Base-by-base conservation (phyloP, 106 monocot genomes). In the Dendrobium catenatum region DNA sequence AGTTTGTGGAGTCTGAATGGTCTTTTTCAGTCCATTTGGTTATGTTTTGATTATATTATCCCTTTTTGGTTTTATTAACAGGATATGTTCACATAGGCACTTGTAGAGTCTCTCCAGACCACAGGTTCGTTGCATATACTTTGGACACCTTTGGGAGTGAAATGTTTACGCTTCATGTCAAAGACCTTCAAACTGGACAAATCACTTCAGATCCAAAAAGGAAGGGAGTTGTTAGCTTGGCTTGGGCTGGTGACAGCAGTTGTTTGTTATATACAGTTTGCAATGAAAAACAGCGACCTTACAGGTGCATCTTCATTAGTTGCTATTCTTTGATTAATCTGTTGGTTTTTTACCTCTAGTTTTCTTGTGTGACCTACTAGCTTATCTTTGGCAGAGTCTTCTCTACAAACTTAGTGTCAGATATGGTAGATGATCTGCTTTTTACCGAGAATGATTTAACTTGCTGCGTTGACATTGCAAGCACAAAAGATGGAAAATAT, bases 61-160 rank as follows among this genome's bases (percentile, higher is more conserved):
- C 61, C 26, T 19, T 79, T 79, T 77, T 44, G 9, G 68, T 18
- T 47, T 79, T 10, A 27, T 72, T 61, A 91, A 82, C 88, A 98
- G 98, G 94, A 73, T 98, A 98, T 91, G 98, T 98, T 86, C 90
- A 98, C 55, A 88, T 98, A 55, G 94, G 98, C 55, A 93, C 84
- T 41, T 98, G 98, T 82, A 82, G 88, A 74, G 87, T 98, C 83
- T 95, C 94, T 85, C 98, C 93, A 27, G 75, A 95, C 76, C 98
- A 98, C 55, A 91, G 82, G 54, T 93, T 88, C 68, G 87, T 98
- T 82, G 98, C 98, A 78, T 98, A 98, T 82, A 98, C 98, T 24
- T 68, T 98, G 80, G 98, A 98, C 78, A 86, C 79, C 66, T 81
- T 76, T 83, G 98, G 95, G 49, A 80, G 88, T 68, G 98, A 98